A percentile compares a stretch with the other conserved stretches of the same genome.
Evolutionary conservation across 2,329 filamentous ascomycete genomes (phyloP).

Genomic region (Calonectria montana): DNA sequence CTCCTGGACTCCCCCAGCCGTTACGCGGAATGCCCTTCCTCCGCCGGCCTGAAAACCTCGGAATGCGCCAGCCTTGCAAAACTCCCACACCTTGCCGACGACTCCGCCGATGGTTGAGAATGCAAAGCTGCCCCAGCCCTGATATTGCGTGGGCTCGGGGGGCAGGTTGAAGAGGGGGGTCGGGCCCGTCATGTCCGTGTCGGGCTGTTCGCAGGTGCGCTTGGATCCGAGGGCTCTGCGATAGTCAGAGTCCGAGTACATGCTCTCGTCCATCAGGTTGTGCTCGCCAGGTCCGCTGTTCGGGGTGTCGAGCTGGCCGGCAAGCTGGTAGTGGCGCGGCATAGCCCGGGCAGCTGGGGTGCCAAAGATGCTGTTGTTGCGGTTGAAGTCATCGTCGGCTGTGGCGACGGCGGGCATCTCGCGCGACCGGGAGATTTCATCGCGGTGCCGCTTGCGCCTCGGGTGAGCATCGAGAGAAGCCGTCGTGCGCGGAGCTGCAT

Average conservation of each 20-base stretch:
- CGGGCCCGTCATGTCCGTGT: slow-evolving; percentile 47
- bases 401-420: slow-evolving; percentile 29
- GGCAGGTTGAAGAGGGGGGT: slow-evolving; percentile 49
- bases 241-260: slow-evolving; percentile 69
- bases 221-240: slow-evolving; percentile 64
- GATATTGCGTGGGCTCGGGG: slow-evolving; percentile 43
- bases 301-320: slow-evolving; percentile 65
- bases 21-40: slow-evolving; percentile 75
- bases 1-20: slow-evolving; percentile 36
- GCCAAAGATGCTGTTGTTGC: slow-evolving; percentile 35
- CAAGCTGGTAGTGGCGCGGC: slow-evolving; percentile 58
- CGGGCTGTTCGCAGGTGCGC: slow-evolving; percentile 50
- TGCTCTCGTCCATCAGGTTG: slow-evolving; percentile 61
- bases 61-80: slow-evolving; percentile 81
- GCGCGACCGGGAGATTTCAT: slow-evolving; percentile 43
- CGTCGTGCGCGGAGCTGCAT: slow-evolving; percentile 34
- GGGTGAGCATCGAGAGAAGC: slow-evolving; percentile 38
- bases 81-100: slow-evolving; percentile 84
- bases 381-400: slow-evolving; percentile 27
- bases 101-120: slow-evolving; percentile 73
- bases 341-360: slow-evolving; percentile 28
- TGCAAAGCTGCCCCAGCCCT: slow-evolving; percentile 68
- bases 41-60: slow-evolving; percentile 89
- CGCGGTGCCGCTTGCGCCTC: slow-evolving; percentile 60
- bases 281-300: slow-evolving; percentile 46